Percentiles rank a stretch among this genome's conserved stretches.
phyloP scores from a whole-genome alignment of 352 stramenopile genomes.

The Pythium rishiriense region DNA sequence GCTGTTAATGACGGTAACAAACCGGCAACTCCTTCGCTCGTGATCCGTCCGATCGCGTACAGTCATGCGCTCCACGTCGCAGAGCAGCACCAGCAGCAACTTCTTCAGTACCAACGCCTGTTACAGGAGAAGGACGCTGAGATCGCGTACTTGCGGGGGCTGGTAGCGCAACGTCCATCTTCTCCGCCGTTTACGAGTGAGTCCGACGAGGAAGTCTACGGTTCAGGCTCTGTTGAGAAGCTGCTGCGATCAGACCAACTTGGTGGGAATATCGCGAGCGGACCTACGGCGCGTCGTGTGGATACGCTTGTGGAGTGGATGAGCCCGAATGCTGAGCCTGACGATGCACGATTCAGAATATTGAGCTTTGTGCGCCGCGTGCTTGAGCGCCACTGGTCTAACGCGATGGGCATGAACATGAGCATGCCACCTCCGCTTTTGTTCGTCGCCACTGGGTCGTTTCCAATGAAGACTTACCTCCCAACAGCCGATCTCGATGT shows the following conservation, averaged over 20 bases:
- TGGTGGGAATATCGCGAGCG: neutral
- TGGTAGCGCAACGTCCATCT: conserved; percentile 30
- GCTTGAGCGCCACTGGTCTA: conserved; percentile 44
- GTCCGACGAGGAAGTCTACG: neutral
- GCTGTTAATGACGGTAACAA: neutral
- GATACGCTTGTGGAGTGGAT: conserved; percentile 67
- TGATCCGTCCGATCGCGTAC: conserved; percentile 74
- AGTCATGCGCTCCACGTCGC: conserved; percentile 64
- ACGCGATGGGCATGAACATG: conserved; percentile 9
- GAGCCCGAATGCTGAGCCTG: conserved; percentile 58
- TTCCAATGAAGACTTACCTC: conserved; percentile 90
- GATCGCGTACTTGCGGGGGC: conserved; percentile 46
- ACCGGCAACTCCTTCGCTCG: conserved; percentile 38
- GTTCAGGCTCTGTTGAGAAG: conserved; percentile 4
- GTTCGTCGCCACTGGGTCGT: conserved; percentile 80
- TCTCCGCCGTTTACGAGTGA: neutral
- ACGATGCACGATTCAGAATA: conserved; percentile 62
- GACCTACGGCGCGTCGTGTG: conserved; percentile 27
- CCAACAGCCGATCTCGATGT: conserved; percentile 86
- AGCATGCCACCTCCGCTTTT: conserved; percentile 46
- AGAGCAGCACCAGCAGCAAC: conserved; percentile 63
- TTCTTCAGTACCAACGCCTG: conserved; percentile 55
- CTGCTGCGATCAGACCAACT: neutral
- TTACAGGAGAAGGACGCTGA: conserved; percentile 70
- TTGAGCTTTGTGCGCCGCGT: conserved; percentile 67